Conservation (phyloP, 2,329 filamentous ascomycete species). For the Zymoseptoria ardabiliae region DNA sequence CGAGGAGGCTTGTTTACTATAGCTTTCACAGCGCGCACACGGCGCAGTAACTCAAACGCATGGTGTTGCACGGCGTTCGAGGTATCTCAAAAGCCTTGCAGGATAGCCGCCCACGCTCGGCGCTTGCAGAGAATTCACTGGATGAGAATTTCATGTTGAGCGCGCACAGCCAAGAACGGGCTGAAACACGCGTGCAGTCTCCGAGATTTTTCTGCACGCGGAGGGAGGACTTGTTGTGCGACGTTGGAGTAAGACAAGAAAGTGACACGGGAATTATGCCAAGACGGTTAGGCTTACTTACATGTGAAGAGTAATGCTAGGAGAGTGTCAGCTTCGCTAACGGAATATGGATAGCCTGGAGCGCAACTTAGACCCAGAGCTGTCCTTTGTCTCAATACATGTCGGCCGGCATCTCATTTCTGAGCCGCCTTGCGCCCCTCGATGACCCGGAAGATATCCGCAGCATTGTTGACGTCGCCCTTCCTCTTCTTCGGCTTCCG, state of each 20-base stretch:
- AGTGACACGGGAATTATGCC: neutral
- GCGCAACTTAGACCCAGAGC: neutral
- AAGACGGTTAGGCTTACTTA: too few species aligned
- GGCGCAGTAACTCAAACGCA: neutral
- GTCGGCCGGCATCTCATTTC: constrained; percentile 16
- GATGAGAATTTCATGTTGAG: neutral
- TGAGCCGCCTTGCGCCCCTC: constrained; percentile 24
- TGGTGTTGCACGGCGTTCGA: neutral
- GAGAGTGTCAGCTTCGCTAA: neutral
- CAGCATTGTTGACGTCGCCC: constrained; percentile 29
- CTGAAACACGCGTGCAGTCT: neutral
- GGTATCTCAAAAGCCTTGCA: neutral
- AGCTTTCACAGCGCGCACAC: neutral
- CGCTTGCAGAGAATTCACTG: neutral
- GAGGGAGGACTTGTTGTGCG: neutral
- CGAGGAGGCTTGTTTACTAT: neutral
- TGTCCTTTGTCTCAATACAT: too few species aligned
- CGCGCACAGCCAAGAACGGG: neutral
- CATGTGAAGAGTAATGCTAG: too few species aligned
- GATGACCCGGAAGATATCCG: constrained; percentile 29
- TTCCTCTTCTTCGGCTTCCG: constrained; percentile 64
- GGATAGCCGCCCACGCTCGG: neutral
- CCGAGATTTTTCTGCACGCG: neutral
- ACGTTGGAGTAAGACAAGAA: neutral
- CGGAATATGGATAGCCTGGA: neutral